Evolutionary conservation across 73 alveolate genomes (phyloP).

Genomic region (Tetrahymena elliotti): DNA sequence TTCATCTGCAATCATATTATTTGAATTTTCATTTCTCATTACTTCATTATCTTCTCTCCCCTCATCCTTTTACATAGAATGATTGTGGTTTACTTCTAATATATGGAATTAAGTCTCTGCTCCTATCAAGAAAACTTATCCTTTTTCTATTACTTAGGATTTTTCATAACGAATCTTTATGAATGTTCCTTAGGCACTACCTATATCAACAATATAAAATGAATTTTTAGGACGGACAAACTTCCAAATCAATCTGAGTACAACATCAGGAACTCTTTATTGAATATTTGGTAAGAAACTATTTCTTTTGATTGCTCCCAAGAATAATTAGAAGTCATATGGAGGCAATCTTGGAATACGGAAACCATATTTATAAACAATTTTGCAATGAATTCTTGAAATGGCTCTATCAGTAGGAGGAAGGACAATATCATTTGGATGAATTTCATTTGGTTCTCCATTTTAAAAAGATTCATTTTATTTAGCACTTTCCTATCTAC

Average conservation of each 20-base stretch:
- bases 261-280: neutral
- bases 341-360: neutral
- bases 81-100: neutral
- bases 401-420: conserved; percentile 10
- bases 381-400: conserved; percentile 28
- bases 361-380: neutral
- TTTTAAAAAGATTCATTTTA: neutral
- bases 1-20: neutral
- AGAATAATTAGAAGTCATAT: neutral
- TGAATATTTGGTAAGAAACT: neutral
- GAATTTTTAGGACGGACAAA: neutral
- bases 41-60: neutral
- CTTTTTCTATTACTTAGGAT: neutral
- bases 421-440: conserved; percentile 30
- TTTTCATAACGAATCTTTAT: neutral
- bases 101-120: conserved; percentile 10
- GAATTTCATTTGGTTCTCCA: neutral
- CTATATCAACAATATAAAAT: conserved; percentile 16
- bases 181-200: conserved; percentile 26
- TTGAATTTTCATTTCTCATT: neutral
- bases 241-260: conserved; percentile 4
- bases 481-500: conserved; percentile 6
- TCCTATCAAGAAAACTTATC: conserved; percentile 1
- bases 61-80: neutral
- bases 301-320: neutral